Percentiles rank a stretch among this genome's conserved stretches.
Conservation (phyloP, 2,329 filamentous ascomycete genomes). For the Fusarium euwallaceae region DNA sequence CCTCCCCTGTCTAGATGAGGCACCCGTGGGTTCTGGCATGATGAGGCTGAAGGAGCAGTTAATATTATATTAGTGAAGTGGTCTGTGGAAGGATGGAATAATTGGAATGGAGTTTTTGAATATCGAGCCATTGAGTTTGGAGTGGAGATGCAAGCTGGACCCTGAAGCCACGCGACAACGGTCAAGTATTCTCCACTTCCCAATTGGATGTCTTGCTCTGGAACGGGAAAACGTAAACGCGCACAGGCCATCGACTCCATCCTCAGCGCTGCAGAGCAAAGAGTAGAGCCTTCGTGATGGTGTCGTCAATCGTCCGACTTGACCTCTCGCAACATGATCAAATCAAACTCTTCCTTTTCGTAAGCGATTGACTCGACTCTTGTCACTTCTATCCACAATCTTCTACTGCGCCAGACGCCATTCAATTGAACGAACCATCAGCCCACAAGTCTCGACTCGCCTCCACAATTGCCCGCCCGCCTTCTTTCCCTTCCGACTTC, state of each 20-base stretch:
- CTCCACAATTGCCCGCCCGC: constrained; percentile 22
- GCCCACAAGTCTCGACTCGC: background rate
- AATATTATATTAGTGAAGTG: constrained; percentile 21
- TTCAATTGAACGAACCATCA: background rate
- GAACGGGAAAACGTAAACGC: constrained; percentile 41
- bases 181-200: constrained; percentile 11
- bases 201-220: background rate
- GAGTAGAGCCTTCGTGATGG: constrained; percentile 25
- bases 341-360: constrained; percentile 34
- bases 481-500: background rate
- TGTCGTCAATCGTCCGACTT: constrained; percentile 26
- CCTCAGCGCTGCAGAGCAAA: constrained; percentile 1
- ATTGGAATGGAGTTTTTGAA: constrained; percentile 16
- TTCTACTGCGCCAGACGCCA: constrained; percentile 2
- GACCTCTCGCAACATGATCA: constrained; percentile 9
- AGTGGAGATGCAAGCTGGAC: constrained; percentile 31
- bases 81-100: constrained; percentile 21
- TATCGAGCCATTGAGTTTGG: constrained; percentile 3
- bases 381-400: background rate
- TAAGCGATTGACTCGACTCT: constrained; percentile 10
- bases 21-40: constrained; percentile 1
- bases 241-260: constrained; percentile 24
- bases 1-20: background rate
- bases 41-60: constrained; percentile 27
- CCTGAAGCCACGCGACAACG: constrained; percentile 20